These are phyloP conservation scores for Xylaria sp. DNA, from an alignment of 2,329 filamentous ascomycete genomes.

Conservation along the genomic window DNA sequence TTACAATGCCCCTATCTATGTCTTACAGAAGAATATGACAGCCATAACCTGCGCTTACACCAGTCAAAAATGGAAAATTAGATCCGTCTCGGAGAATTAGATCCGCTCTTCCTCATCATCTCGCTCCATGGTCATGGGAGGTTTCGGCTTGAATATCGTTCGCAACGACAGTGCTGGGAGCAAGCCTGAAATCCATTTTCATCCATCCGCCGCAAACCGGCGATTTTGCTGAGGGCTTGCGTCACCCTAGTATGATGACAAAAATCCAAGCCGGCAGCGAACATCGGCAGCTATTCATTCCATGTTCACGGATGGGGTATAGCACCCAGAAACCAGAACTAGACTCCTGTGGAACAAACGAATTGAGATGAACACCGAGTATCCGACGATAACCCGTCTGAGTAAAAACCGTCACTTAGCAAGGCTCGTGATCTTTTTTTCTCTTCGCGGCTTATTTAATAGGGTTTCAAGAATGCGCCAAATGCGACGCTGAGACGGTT, in stretches of 20 bases:
- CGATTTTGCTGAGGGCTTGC: slow-evolving; percentile 13
- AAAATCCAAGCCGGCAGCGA: slow-evolving; percentile 8
- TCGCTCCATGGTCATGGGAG: not conserved
- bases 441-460: slow-evolving; percentile 16
- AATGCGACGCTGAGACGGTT: slow-evolving; percentile 34
- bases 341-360: not conserved
- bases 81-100: slow-evolving; percentile 21
- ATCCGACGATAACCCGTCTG: not conserved
- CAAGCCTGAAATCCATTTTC: slow-evolving; percentile 8
- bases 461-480: slow-evolving; percentile 33
- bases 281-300: not conserved
- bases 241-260: slow-evolving; percentile 18
- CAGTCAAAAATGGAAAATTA: slow-evolving; percentile 2
- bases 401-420: not conserved
- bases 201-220: slow-evolving; percentile 16
- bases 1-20: slow-evolving; percentile 5
- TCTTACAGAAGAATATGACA: not conserved
- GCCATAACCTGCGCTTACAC: not conserved
- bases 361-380: not conserved
- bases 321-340: not conserved
- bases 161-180: slow-evolving; percentile 1
- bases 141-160: not conserved
- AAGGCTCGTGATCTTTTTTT: slow-evolving; percentile 16
- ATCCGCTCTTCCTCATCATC: slow-evolving; percentile 13
- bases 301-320: not conserved